A percentile compares a stretch with the other conserved stretches of the same genome.
These are phyloP conservation scores for Pseudocercospora eumusae DNA, from an alignment of 2,329 filamentous ascomycete genomes.

Conservation along the genomic window DNA sequence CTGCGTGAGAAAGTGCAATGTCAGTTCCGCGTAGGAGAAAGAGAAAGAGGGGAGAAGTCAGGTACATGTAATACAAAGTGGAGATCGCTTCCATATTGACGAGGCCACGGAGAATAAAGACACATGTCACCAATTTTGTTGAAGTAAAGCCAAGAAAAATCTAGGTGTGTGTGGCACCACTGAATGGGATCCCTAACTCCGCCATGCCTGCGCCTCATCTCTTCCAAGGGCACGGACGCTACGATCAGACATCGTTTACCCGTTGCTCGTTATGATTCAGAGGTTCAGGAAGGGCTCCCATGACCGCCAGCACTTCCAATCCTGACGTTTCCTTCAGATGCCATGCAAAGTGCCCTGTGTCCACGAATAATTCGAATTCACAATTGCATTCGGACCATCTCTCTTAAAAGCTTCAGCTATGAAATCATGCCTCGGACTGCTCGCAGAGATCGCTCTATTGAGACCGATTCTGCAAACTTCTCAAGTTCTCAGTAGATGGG, in stretches of 20 bases:
- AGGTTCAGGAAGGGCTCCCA: neutral
- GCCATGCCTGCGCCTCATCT: neutral
- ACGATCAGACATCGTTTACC: neutral
- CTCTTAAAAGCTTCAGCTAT: constrained; percentile 56
- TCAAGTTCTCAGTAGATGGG: neutral
- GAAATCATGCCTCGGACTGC: constrained; percentile 31
- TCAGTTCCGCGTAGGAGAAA: too few species aligned
- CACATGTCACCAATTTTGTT: too few species aligned
- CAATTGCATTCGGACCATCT: constrained; percentile 53
- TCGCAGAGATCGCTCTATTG: neutral
- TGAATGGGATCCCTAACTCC: neutral
- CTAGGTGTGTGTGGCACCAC: neutral
- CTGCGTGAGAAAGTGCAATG: too few species aligned
- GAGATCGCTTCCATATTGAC: too few species aligned
- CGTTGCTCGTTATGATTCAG: neutral
- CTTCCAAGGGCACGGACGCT: neutral
- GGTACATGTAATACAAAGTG: too few species aligned
- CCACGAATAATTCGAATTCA: constrained; percentile 55
- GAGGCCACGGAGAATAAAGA: too few species aligned
- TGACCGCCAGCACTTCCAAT: neutral
- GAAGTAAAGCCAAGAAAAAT: too few species aligned
- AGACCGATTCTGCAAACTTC: neutral
- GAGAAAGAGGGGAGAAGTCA: too few species aligned
- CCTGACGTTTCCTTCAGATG: constrained; percentile 1
- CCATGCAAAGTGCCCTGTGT: constrained; percentile 59